Evolutionary conservation across 495 filamentous ascomycete genomes (phyloP).

Genomic region (Aspergillus avenaceus): DNA sequence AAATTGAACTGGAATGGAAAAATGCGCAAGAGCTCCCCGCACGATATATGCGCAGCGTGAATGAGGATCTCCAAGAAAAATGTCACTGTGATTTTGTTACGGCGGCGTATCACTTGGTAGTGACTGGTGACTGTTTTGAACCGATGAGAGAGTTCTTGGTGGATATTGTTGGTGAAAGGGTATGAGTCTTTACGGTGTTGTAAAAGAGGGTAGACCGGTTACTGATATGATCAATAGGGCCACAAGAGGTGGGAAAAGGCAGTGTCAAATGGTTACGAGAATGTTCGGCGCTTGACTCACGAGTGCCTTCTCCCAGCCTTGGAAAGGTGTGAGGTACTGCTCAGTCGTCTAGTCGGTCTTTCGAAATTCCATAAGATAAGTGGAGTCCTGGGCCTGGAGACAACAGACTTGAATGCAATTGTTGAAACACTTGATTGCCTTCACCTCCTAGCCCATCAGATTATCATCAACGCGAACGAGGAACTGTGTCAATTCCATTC

Average conservation of each 20-base stretch:
- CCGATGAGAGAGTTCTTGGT: slow-evolving; percentile 82
- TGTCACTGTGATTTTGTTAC: slow-evolving; percentile 63
- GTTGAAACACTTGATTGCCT: slow-evolving; percentile 74
- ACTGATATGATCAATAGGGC: slow-evolving; percentile 52
- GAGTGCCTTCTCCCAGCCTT: slow-evolving; percentile 84
- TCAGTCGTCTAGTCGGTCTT: slow-evolving; percentile 79
- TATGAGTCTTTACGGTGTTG: slow-evolving; percentile 33
- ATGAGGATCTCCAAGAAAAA: slow-evolving; percentile 58
- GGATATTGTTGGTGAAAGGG: slow-evolving; percentile 79
- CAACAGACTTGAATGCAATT: slow-evolving; percentile 51
- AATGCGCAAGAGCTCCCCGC: slow-evolving; percentile 74
- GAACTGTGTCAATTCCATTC: slow-evolving; percentile 73
- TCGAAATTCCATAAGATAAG: slow-evolving; percentile 73
- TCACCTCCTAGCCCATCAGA: slow-evolving; percentile 65
- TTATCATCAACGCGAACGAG: slow-evolving; percentile 65
- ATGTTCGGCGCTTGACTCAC: slow-evolving; percentile 71
- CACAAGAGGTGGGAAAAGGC: slow-evolving; percentile 96
- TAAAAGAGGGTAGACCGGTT: not conserved
- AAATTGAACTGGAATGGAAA: slow-evolving; percentile 77
- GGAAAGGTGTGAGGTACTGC: slow-evolving; percentile 76
- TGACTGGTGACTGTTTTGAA: slow-evolving; percentile 76
- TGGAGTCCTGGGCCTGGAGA: slow-evolving; percentile 60
- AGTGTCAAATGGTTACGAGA: slow-evolving; percentile 69
- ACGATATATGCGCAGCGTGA: slow-evolving; percentile 70
- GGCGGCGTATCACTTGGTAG: slow-evolving; percentile 78